phyloP scores from a whole-genome alignment of 2,329 filamentous ascomycete species.

The Camptophora hylomeconis region DNA sequence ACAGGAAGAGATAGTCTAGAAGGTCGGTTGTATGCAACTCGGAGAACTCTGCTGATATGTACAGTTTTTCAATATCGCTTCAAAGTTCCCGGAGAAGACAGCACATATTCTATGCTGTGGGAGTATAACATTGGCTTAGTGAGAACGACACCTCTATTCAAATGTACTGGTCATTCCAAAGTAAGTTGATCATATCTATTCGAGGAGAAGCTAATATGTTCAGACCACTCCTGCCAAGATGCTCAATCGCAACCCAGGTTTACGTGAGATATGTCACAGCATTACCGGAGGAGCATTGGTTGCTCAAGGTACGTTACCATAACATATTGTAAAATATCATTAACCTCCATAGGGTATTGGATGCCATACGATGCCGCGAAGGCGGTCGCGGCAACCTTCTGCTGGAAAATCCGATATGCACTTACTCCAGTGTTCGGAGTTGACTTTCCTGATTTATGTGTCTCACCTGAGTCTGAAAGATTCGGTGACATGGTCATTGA shows the following conservation, averaged over 20 bases:
- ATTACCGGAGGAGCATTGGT: conserved; percentile 85
- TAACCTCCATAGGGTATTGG: conserved; percentile 90
- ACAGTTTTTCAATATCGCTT: conserved; percentile 78
- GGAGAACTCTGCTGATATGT: conserved; percentile 6
- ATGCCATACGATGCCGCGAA: conserved; percentile 80
- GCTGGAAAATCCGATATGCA: conserved; percentile 67
- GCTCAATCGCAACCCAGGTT: conserved; percentile 61
- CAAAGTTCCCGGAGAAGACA: conserved; percentile 52
- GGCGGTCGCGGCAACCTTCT: conserved; percentile 82
- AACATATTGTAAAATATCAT: conserved; percentile 1
- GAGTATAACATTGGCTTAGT: conserved; percentile 93
- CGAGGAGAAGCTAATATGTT: conserved; percentile 2
- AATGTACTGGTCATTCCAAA: conserved; percentile 77
- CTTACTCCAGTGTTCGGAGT: conserved; percentile 84
- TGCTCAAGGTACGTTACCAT: conserved; percentile 58
- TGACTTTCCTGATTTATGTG: conserved; percentile 62
- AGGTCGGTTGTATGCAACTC: conserved; percentile 44
- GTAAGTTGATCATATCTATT: conserved; percentile 32
- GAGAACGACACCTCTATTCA: conserved; percentile 89
- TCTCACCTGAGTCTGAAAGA: conserved; percentile 47
- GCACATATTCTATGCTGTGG: conserved; percentile 75
- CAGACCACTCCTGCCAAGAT: conserved; percentile 85
- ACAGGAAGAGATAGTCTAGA: conserved; percentile 82
- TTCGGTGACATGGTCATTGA: conserved; percentile 58
- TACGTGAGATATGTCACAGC: conserved; percentile 82